A percentile compares a stretch with the other conserved stretches of the same genome.
phyloP scores from a whole-genome alignment of 768 basidiomycete species.

The Amanita pseudoporphyria region DNA sequence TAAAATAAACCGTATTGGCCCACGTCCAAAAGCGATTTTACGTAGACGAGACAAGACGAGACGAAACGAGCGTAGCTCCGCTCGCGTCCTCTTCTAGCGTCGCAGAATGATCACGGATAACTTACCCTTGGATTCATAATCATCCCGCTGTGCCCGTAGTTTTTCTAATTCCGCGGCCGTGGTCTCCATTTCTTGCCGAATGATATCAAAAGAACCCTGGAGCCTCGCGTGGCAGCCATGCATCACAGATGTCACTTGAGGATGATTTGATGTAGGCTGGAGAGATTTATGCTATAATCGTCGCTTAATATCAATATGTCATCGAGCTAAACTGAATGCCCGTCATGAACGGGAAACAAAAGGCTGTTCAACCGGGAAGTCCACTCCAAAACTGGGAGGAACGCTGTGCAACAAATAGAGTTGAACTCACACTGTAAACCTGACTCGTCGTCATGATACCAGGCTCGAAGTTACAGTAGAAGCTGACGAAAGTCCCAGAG shows the following conservation, averaged over 20 bases:
- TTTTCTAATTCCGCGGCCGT: conserved; percentile 50
- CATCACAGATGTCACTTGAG: conserved; percentile 26
- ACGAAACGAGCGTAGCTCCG: neutral
- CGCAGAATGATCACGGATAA: conserved; percentile 6
- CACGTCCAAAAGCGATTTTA: conserved; percentile 5
- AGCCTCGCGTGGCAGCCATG: conserved; percentile 28
- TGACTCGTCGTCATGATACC: conserved; percentile 17
- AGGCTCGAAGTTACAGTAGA: neutral
- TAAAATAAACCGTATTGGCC: neutral
- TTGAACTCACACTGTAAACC: conserved; percentile 20
- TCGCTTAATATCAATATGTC: neutral
- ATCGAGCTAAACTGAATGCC: neutral
- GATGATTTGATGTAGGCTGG: conserved; percentile 30
- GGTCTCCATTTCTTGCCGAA: conserved; percentile 73
- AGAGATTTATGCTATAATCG: conserved; percentile 33
- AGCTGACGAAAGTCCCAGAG: neutral
- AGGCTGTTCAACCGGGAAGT: neutral
- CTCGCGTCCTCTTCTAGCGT: neutral
- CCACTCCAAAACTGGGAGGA: neutral
- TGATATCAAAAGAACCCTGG: conserved; percentile 63
- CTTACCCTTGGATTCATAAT: conserved; percentile 73
- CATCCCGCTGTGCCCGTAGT: conserved; percentile 66
- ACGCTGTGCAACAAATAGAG: neutral
- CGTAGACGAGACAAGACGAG: neutral
- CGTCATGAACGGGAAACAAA: conserved; percentile 7